Evolutionary conservation across 2,329 filamentous ascomycete genomes (phyloP).

Genomic region (Ilyonectria destructans): DNA sequence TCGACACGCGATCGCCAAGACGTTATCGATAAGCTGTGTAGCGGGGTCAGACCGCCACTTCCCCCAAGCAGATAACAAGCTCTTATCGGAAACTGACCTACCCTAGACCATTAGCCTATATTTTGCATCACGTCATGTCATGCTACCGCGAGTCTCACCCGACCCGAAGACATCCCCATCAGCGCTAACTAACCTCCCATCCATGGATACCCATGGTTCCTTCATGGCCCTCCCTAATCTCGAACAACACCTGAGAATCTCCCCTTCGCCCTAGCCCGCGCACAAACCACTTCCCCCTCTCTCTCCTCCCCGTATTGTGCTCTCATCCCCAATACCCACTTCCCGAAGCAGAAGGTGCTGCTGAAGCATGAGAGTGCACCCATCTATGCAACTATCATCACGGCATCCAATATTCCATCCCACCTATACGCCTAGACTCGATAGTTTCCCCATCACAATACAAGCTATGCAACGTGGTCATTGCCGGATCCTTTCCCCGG

Average conservation of each 20-base stretch:
- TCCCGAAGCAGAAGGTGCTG: constrained; percentile 8
- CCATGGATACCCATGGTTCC: constrained; percentile 32
- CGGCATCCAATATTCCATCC: neutral
- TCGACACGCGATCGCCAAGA: neutral
- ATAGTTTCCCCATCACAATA: constrained; percentile 7
- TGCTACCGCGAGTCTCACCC: neutral
- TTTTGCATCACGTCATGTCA: constrained; percentile 25
- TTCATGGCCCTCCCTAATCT: neutral
- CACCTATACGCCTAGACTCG: neutral
- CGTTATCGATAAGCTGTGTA: neutral
- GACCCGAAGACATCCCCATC: neutral
- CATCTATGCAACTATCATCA: constrained; percentile 6
- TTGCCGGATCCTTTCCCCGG: constrained; percentile 22
- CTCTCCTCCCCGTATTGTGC: neutral
- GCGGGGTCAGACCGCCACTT: neutral
- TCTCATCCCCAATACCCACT: constrained; percentile 15
- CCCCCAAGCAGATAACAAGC: constrained; percentile 1
- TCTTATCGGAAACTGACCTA: neutral
- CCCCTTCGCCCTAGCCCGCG: constrained; percentile 20
- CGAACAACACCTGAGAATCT: constrained; percentile 16
- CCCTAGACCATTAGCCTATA: neutral
- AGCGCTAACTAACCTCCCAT: constrained; percentile 6
- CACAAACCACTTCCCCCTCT: constrained; percentile 14
- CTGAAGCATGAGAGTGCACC: neutral
- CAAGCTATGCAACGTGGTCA: constrained; percentile 6